phyloP scores from a whole-genome alignment of 352 stramenopile species.

The Elongisporangium undulatum region DNA sequence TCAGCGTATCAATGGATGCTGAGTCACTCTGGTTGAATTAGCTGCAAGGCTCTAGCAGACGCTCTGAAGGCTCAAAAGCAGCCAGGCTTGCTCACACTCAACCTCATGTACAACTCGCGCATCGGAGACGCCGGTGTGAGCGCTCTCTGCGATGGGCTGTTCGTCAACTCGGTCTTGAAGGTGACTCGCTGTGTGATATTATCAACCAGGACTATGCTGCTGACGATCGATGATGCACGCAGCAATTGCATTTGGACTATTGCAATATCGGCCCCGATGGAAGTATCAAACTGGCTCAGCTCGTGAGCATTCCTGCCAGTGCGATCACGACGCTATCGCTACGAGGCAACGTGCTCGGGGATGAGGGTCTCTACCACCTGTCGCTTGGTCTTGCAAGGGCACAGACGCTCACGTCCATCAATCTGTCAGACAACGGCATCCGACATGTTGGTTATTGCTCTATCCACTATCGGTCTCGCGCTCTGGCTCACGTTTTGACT shows the following conservation, averaged over 20 bases:
- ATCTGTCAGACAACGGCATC: constrained; percentile 77
- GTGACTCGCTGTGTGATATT: constrained; percentile 8
- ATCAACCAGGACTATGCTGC: background rate
- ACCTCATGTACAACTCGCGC: constrained; percentile 66
- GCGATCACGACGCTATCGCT: constrained; percentile 57
- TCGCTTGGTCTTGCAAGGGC: constrained; percentile 65
- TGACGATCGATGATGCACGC: background rate
- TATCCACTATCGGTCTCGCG: background rate
- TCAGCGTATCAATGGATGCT: background rate
- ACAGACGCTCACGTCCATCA: constrained; percentile 51
- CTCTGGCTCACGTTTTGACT: background rate
- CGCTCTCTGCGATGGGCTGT: constrained; percentile 61
- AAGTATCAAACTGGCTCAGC: constrained; percentile 66
- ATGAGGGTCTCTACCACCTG: constrained; percentile 62
- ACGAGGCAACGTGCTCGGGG: constrained; percentile 49
- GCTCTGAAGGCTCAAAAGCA: constrained; percentile 44
- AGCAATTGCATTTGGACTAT: constrained; percentile 80
- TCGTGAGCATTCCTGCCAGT: constrained; percentile 53
- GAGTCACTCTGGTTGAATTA: constrained; percentile 2
- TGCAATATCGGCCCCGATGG: constrained; percentile 38
- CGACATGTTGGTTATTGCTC: constrained; percentile 38
- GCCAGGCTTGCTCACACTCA: constrained; percentile 63
- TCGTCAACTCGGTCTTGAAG: constrained; percentile 64
- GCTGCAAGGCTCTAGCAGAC: constrained; percentile 52
- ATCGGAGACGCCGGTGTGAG: constrained; percentile 51